Percentiles rank a stretch among this genome's conserved stretches.
Evolutionary conservation across 2,329 filamentous ascomycete species (phyloP).

Genomic region (Dactylellina cionopaga): DNA sequence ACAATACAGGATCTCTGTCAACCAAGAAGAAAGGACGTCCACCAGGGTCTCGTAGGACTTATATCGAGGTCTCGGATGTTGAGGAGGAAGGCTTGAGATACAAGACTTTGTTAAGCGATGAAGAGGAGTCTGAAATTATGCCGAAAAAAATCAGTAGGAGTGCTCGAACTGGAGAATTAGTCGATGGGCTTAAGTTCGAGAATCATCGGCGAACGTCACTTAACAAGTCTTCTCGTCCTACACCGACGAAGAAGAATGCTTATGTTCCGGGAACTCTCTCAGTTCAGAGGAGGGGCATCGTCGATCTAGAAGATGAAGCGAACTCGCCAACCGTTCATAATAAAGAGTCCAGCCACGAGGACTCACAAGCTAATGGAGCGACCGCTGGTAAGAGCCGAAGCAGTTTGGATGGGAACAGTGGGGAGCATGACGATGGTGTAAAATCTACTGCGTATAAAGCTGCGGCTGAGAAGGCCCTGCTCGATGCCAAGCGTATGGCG

Average conservation of each 20-base stretch:
- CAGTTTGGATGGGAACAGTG: not conserved
- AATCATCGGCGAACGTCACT: conserved; percentile 21
- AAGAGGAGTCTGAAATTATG: conserved; percentile 41
- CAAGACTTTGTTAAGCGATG: conserved; percentile 30
- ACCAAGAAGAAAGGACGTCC: conserved; percentile 30
- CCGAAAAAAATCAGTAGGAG: conserved; percentile 50
- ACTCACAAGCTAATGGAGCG: not conserved
- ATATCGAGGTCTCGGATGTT: conserved; percentile 27
- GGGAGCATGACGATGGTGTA: not conserved
- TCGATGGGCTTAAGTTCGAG: conserved; percentile 46
- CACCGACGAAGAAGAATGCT: not conserved
- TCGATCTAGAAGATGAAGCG: not conserved
- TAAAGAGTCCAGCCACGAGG: not conserved
- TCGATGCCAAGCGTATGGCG: conserved; percentile 42
- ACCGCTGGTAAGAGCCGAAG: not conserved
- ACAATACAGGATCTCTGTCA: not conserved
- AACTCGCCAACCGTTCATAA: not conserved
- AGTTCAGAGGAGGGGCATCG: not conserved
- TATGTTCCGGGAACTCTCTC: not conserved
- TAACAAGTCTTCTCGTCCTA: conserved; percentile 30
- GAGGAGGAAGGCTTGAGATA: conserved; percentile 18
- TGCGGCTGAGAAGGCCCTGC: conserved; percentile 27
- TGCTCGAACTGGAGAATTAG: conserved; percentile 44
- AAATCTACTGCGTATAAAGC: conserved; percentile 12
- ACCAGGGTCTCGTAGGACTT: conserved; percentile 31